A percentile compares a stretch with the other conserved stretches of the same genome.
These are phyloP conservation scores for Coniochaeta sp. DNA, from an alignment of 2,329 filamentous ascomycete species.

Conservation along the genomic window DNA sequence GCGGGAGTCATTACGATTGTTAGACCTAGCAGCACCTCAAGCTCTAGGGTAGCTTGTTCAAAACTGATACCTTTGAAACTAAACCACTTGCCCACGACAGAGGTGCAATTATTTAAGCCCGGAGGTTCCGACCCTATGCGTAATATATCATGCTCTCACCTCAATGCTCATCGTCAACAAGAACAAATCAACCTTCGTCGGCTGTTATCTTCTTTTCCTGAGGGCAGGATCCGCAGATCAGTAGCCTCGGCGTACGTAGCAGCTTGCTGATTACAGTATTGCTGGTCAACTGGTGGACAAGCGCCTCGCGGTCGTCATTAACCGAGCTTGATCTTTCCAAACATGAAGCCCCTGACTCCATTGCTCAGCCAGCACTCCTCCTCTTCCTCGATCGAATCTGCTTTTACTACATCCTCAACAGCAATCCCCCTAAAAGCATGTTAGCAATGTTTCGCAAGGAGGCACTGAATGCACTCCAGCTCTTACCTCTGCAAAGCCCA, in stretches of 20 bases:
- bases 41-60: not conserved
- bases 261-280: too few relatives aligned
- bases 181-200: too few relatives aligned
- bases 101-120: too few relatives aligned
- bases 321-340: conserved; percentile 30
- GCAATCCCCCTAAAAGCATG: conserved; percentile 43
- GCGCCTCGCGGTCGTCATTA: not conserved
- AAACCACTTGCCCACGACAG: not conserved
- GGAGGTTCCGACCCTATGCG: too few relatives aligned
- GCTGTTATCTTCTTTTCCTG: too few relatives aligned
- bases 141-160: too few relatives aligned
- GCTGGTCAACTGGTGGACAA: not conserved
- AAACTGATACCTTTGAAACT: not conserved
- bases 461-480: not conserved
- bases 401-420: conserved; percentile 54
- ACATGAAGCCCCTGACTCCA: conserved; percentile 71
- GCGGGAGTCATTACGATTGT: not conserved
- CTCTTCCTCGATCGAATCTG: conserved; percentile 54
- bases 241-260: too few relatives aligned
- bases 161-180: too few relatives aligned
- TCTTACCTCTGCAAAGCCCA: conserved; percentile 68
- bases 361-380: conserved; percentile 88
- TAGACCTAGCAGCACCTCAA: not conserved
- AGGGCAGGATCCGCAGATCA: too few relatives aligned
- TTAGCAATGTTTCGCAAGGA: not conserved